These are phyloP conservation scores for Paecilomyces fulvus DNA, from an alignment of 2,329 filamentous ascomycete species.

Conservation along the genomic window DNA sequence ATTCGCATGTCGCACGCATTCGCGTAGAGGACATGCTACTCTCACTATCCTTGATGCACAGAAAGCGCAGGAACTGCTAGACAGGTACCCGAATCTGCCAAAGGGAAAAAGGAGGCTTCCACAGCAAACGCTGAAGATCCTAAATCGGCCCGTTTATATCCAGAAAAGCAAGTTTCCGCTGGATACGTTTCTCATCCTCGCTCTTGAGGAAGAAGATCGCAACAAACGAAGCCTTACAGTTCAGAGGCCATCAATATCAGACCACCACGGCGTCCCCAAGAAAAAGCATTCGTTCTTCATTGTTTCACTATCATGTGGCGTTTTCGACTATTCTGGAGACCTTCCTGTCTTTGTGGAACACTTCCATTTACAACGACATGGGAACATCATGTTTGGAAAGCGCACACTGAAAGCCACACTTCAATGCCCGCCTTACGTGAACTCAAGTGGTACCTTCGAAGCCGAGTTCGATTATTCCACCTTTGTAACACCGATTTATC, in stretches of 20 bases:
- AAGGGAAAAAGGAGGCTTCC: slow-evolving; percentile 4
- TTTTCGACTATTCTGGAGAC: slow-evolving; percentile 35
- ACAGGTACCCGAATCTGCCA: slow-evolving; percentile 9
- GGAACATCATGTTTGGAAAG: slow-evolving; percentile 35
- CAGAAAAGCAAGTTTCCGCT: slow-evolving; percentile 9
- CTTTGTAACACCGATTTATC: slow-evolving; percentile 11
- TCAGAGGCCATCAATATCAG: slow-evolving; percentile 5
- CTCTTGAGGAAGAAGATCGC: slow-evolving; percentile 12
- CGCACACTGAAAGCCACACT: slow-evolving; percentile 35
- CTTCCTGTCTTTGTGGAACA: slow-evolving; percentile 36
- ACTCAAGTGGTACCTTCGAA: slow-evolving; percentile 5
- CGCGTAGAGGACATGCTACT: slow-evolving; percentile 10
- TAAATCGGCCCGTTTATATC: slow-evolving; percentile 10
- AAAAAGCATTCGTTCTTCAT: slow-evolving; percentile 10
- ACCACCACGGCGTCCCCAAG: slow-evolving; percentile 1
- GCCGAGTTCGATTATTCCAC: slow-evolving; percentile 16
- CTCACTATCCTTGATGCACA: slow-evolving; percentile 13
- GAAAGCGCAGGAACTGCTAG: slow-evolving; percentile 11
- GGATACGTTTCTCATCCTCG: slow-evolving; percentile 9
- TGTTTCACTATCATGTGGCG: slow-evolving; percentile 37
- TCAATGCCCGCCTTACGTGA: slow-evolving; percentile 16
- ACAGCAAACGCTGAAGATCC: slow-evolving; percentile 9
- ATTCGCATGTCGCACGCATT: slow-evolving; percentile 13
- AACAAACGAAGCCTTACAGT: slow-evolving; percentile 3
- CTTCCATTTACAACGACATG: slow-evolving; percentile 6